Percentiles rank a stretch among this genome's conserved stretches.
phyloP scores from a whole-genome alignment of 768 basidiomycete species.

The Favolaschia claudopus region DNA sequence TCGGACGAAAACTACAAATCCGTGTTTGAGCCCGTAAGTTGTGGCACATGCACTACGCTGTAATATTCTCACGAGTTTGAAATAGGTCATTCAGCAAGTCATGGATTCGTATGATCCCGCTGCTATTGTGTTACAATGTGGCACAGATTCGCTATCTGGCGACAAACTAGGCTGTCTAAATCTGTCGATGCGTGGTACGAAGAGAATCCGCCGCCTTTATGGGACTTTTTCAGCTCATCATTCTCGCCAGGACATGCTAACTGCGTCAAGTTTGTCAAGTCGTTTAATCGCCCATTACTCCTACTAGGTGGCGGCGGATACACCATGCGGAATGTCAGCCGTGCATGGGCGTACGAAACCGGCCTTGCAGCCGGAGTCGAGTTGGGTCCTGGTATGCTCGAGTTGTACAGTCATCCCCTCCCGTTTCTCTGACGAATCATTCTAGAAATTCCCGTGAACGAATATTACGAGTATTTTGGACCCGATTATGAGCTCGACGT shows the following conservation, averaged over 20 bases:
- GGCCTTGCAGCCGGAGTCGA: slow-evolving; percentile 98
- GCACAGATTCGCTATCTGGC: slow-evolving; percentile 95
- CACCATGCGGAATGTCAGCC: slow-evolving; percentile 96
- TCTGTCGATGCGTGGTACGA: slow-evolving; percentile 90
- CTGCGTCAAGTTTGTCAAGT: slow-evolving; percentile 97
- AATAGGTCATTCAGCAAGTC: slow-evolving; percentile 88
- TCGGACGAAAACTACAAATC: slow-evolving; percentile 94
- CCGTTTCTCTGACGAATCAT: slow-evolving; percentile 1
- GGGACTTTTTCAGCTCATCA: background rate
- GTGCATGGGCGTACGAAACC: slow-evolving; percentile 98
- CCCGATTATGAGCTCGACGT: slow-evolving; percentile 97
- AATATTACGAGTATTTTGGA: slow-evolving; percentile 99
- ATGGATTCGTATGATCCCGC: slow-evolving; percentile 96
- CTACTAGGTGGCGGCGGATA: slow-evolving; percentile 97
- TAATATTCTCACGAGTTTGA: background rate
- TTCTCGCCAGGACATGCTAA: slow-evolving; percentile 80
- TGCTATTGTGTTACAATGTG: slow-evolving; percentile 96
- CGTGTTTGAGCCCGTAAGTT: slow-evolving; percentile 91
- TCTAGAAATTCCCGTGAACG: slow-evolving; percentile 96
- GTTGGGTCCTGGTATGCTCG: slow-evolving; percentile 73
- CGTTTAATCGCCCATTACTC: slow-evolving; percentile 92
- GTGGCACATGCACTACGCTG: background rate
- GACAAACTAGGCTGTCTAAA: slow-evolving; percentile 97
- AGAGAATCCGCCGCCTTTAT: too few species aligned
- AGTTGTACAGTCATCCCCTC: background rate